phyloP scores from a whole-genome alignment of 129 eudicot genomes.

The Helianthus tuberosus region DNA sequence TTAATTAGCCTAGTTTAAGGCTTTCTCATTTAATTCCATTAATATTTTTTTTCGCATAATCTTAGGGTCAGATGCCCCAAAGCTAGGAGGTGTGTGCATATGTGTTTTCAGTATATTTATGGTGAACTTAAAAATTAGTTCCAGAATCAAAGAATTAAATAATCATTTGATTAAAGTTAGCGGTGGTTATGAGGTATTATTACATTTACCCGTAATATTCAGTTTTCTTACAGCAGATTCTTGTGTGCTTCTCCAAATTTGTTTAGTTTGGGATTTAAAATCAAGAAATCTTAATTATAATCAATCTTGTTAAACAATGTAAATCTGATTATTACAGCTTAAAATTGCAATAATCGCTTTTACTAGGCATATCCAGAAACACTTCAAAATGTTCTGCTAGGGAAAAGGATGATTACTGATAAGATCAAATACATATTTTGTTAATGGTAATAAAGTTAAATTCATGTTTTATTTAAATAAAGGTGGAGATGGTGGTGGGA shows the following conservation, averaged over 20 bases:
- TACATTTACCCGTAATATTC: neutral
- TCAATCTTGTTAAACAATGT: neutral
- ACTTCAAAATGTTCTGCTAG: neutral
- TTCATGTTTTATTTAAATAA: too few relatives aligned
- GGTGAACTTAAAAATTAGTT: neutral
- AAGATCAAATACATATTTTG: neutral
- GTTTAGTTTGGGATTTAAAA: neutral
- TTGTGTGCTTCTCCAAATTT: neutral
- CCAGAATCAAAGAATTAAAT: neutral
- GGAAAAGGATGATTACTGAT: conserved; percentile 1
- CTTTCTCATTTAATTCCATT: too few relatives aligned
- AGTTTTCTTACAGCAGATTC: neutral
- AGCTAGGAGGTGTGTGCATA: neutral
- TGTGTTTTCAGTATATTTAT: neutral
- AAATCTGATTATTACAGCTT: neutral
- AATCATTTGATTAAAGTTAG: neutral
- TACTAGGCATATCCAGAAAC: neutral
- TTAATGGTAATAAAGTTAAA: conserved; percentile 7
- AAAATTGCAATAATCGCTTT: neutral
- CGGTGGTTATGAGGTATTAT: neutral
- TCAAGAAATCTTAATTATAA: neutral
- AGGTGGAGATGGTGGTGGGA: too few relatives aligned
- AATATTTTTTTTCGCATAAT: neutral
- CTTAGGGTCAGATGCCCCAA: neutral
- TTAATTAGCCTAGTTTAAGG: too few relatives aligned